These are phyloP conservation scores for Candida hungchunana DNA, from an alignment of 805 yeast species.

Conservation along the genomic window DNA sequence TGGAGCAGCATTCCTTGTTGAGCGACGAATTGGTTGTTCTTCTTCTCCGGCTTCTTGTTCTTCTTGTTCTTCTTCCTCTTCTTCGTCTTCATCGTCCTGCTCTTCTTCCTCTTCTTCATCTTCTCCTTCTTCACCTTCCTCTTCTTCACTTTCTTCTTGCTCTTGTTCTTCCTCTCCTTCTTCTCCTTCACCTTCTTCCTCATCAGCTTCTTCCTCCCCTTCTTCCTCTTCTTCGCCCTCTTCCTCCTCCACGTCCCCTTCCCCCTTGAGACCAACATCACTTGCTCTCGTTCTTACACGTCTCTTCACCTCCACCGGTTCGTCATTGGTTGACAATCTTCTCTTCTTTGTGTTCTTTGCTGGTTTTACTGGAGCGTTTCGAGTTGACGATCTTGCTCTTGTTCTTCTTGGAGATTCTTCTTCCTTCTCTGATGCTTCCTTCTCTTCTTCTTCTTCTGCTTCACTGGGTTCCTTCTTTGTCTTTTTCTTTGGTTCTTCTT, in stretches of 20 bases:
- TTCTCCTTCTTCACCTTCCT: conserved; percentile 1
- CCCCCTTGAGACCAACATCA: conserved; percentile 12
- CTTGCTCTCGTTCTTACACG: too few species aligned
- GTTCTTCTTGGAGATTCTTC: too few species aligned
- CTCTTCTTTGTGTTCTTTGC: background rate
- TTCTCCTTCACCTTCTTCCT: conserved; percentile 1
- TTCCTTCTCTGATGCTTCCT: too few species aligned
- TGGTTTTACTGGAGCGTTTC: background rate
- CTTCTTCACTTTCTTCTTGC: conserved; percentile 2
- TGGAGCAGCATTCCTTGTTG: too few species aligned
- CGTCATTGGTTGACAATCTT: background rate
- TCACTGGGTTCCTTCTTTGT: background rate
- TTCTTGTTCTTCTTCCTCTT: conserved; percentile 15
- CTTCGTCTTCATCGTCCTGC: conserved; percentile 4
- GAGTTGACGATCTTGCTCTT: too few species aligned
- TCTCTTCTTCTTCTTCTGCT: background rate
- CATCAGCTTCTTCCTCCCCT: conserved; percentile 9
- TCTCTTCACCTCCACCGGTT: too few species aligned
- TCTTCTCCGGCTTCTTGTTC: conserved; percentile 7
- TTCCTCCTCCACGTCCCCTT: conserved; percentile 15
- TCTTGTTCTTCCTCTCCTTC: conserved; percentile 1
- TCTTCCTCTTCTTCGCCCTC: conserved; percentile 6
- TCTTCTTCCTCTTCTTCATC: conserved; percentile 1
- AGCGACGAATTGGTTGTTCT: too few species aligned
- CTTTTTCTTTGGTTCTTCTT: background rate